Percentiles rank a stretch among this genome's conserved stretches.
Conservation (phyloP, 2,329 filamentous ascomycete genomes). For the Neospermospora avenae region DNA sequence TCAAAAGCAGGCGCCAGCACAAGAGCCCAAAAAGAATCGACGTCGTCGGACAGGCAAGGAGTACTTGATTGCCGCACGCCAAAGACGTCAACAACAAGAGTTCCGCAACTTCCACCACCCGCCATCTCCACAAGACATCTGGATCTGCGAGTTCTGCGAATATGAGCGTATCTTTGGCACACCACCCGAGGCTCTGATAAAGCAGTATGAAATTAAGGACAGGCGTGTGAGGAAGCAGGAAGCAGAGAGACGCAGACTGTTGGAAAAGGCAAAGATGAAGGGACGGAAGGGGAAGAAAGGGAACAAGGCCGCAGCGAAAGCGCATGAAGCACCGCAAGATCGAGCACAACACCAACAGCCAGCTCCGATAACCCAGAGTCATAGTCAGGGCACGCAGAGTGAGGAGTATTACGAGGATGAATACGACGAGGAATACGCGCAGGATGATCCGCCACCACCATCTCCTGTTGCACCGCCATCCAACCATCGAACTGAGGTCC, state of each 20-base stretch:
- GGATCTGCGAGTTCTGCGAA: constrained; percentile 98
- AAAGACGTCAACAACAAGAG: constrained; percentile 73
- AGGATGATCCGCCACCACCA: constrained; percentile 27
- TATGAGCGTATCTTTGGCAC: constrained; percentile 94
- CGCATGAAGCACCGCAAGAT: constrained; percentile 24
- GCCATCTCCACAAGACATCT: constrained; percentile 69
- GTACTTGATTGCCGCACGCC: constrained; percentile 69
- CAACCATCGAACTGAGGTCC: constrained; percentile 11
- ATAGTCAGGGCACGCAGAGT: constrained; percentile 42
- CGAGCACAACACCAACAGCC: constrained; percentile 38
- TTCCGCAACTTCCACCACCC: constrained; percentile 74
- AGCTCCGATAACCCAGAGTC: constrained; percentile 29
- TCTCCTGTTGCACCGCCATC: constrained; percentile 21
- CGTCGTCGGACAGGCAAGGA: constrained; percentile 67
- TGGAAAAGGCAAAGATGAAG: constrained; percentile 95
- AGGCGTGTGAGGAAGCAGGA: constrained; percentile 77
- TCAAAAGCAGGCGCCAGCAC: constrained; percentile 36
- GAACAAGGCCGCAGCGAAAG: constrained; percentile 48
- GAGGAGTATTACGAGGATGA: constrained; percentile 48
- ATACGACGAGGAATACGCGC: constrained; percentile 45
- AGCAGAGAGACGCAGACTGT: constrained; percentile 77
- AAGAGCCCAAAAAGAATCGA: constrained; percentile 53
- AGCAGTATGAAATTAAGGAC: constrained; percentile 93
- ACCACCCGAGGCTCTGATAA: constrained; percentile 78
- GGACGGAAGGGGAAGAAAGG: constrained; percentile 84